Evolutionary conservation across 768 basidiomycete genomes (phyloP).

Genomic region (Saitozyma podzolica): DNA sequence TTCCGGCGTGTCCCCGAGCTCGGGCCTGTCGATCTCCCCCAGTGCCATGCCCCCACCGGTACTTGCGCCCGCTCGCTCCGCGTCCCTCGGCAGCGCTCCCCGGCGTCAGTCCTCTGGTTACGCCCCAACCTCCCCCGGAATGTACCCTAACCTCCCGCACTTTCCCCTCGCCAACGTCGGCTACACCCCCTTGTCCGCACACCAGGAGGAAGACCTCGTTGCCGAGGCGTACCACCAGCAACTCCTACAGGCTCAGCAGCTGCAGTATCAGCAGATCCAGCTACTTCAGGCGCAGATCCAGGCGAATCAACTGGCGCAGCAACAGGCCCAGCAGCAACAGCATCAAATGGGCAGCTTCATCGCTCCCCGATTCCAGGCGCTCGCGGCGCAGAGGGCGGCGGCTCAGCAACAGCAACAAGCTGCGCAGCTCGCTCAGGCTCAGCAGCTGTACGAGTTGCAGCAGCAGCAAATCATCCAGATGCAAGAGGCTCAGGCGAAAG

Average conservation of each 20-base stretch:
- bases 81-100: conserved; percentile 10
- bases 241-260: conserved; percentile 36
- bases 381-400: conserved; percentile 58
- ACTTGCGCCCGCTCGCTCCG: conserved; percentile 2
- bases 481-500: conserved; percentile 19
- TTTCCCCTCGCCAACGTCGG: conserved; percentile 9
- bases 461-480: conserved; percentile 30
- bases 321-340: conserved; percentile 62
- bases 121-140: conserved; percentile 3
- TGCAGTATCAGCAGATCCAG: conserved; percentile 48
- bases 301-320: conserved; percentile 56
- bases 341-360: conserved; percentile 63
- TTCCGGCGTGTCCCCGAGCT: conserved; percentile 30
- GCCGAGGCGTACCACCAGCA: conserved; percentile 16
- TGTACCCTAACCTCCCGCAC: conserved; percentile 6
- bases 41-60: background rate
- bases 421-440: conserved; percentile 59
- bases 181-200: conserved; percentile 8
- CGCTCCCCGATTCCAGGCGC: conserved; percentile 81
- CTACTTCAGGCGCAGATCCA: conserved; percentile 67
- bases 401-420: conserved; percentile 37
- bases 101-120: background rate
- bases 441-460: conserved; percentile 39
- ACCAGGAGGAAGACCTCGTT: background rate
- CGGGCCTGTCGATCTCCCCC: conserved; percentile 23